Base-by-base conservation (phyloP, 2,329 filamentous ascomycete genomes). In the Plectosphaerella sp. region DNA sequence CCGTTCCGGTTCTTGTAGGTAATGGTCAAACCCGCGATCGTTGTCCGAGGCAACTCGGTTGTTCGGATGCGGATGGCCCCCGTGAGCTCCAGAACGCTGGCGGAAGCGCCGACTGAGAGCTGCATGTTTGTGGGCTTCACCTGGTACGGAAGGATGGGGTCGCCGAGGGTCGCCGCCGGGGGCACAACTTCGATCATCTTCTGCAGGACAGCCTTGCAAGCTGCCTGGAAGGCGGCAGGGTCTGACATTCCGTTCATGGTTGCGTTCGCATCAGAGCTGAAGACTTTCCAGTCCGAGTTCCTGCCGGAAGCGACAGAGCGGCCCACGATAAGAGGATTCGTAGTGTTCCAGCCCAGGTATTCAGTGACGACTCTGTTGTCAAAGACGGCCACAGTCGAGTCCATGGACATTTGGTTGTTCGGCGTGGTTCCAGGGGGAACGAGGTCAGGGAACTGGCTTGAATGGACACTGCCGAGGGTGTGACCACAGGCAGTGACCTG, bases 171-270 rank as follows among this genome's bases (percentile, higher is more conserved):
- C 4, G 82, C 77, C 3, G 69, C 70, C 3, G 65, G 61, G 2
- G 82, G 81, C 1, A 85, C 80, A 4, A 76, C 71, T n/a, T 86
- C 79, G 53, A 85, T 81, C 81, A 86, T 79, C 61, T 77, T 78
- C 61, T 81, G 77, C 39, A 85, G 65, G 16, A 84, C 72, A 4
- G 63, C 67, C 57, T 71, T 67, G 63, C 82, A 86, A 16, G 70
- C 66, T 18, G 59, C 69, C 39, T 67, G 66, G 66, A 82, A 84
- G 11, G 64, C 66, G 1, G 66, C 59, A 0, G 72, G 60, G 50
- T 76, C 70, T 4, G 71, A 62, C 70, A 86, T 62, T 1, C 72
- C 66, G 5, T 62, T 62, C 58, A 85, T 72, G 4, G 82, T 86
- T 14, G 65, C 73, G 63, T 86, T 85, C 3, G 66, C 63, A 59